phyloP scores from a whole-genome alignment of 495 filamentous ascomycete genomes.

The Penicillium psychrofluorescens region DNA sequence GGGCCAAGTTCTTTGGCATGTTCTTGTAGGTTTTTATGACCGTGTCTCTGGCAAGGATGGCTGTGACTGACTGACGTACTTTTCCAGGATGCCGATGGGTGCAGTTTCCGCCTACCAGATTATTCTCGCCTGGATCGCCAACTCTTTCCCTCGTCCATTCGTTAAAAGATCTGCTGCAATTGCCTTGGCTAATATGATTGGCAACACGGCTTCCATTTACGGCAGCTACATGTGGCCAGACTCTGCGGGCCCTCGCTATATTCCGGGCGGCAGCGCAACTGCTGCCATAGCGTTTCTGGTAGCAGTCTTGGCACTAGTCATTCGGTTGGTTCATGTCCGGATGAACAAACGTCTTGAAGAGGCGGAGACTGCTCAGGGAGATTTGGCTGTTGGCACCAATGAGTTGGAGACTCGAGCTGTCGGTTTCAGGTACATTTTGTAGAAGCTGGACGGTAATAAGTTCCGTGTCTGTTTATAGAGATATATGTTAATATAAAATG shows the following conservation, averaged over 20 bases:
- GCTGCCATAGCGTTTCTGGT: slow-evolving; percentile 23
- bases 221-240: slow-evolving; percentile 66
- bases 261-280: slow-evolving; percentile 24
- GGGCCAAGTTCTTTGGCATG: slow-evolving; percentile 68
- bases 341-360: slow-evolving; percentile 60
- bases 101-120: slow-evolving; percentile 56
- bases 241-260: slow-evolving; percentile 34
- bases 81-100: slow-evolving; percentile 39
- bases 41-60: too few relatives aligned
- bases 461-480: too few relatives aligned
- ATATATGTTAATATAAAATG: too few relatives aligned
- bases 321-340: slow-evolving; percentile 41
- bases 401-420: slow-evolving; percentile 40
- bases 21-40: slow-evolving; percentile 46
- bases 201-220: slow-evolving; percentile 64
- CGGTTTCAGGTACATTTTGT: slow-evolving; percentile 52
- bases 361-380: slow-evolving; percentile 23
- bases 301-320: slow-evolving; percentile 19
- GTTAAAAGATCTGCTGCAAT: slow-evolving; percentile 59
- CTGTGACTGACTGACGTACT: not conserved
- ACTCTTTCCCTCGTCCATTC: slow-evolving; percentile 69
- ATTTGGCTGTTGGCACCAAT: slow-evolving; percentile 17
- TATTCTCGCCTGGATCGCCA: slow-evolving; percentile 67
- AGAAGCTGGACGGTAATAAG: too few relatives aligned
- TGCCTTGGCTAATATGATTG: slow-evolving; percentile 70